Base-by-base conservation (phyloP, 257 asterid genomes). In the Primulina eburnea region DNA sequence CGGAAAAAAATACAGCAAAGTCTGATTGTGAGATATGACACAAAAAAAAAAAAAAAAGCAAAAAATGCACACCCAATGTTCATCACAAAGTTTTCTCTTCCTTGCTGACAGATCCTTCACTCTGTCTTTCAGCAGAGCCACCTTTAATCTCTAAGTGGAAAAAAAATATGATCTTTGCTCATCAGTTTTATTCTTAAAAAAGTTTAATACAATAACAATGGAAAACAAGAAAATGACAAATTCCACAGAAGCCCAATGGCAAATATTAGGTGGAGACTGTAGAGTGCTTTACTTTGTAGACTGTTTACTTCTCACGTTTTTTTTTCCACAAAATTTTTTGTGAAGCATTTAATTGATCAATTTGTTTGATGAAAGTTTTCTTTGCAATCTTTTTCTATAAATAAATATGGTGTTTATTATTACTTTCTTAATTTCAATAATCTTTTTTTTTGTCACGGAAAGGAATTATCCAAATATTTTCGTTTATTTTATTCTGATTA, bases 21-120 rank as follows among this genome's bases (percentile, higher is more conserved):
- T 67, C 18, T 62, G 76, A 69, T 35, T 17, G 62, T 30, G 63
- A 73, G 21, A 17, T 29, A 65, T 64, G 18, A 34, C 37, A 21
- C 20, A 50, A 21, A 9, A 50, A 32, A 60, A 64, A 2, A 1
- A 0, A 18, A 68, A 64, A 64, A 32, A 43, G 56, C 60, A 50
- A 37, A 69, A 17, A 52, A 11, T 43, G 65, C n/a, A 14, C 52
- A 65, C 69, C 35, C 58, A 35, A 40, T 69, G 56, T 60, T 61
- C 76, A 50, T 50, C 57, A 5, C 57, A 50, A 50, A 50, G 20
- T 16, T 11, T 4, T 16, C 20, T 52, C 60, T 53, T 59, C 21
- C 67, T 32, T 69, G 20, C 8, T 50, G 57, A 8, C 57, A 16
- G 57, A 71, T 67, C 71, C 73, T 62, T 71, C 52, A 47, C 28